These are phyloP conservation scores for Pythium graminicola DNA, from an alignment of 352 stramenopile species.

Conservation along the genomic window DNA sequence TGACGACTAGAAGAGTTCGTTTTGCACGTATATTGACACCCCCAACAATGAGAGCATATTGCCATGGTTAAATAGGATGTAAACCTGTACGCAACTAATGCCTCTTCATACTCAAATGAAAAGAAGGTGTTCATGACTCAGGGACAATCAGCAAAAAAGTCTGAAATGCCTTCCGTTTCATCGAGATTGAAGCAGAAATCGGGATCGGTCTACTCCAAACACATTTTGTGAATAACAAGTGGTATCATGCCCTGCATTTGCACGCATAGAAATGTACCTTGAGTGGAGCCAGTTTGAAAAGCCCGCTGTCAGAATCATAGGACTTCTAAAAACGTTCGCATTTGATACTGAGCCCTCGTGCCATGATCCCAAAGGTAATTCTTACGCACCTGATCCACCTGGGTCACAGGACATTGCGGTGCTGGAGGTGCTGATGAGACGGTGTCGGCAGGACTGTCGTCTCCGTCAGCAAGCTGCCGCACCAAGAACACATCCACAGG, in stretches of 20 bases:
- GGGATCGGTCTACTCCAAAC: slow-evolving; percentile 49
- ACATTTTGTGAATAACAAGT: neutral
- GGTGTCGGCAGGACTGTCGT: slow-evolving; percentile 14
- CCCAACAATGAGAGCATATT: slow-evolving; percentile 4
- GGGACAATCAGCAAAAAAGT: slow-evolving; percentile 80
- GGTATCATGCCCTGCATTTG: neutral
- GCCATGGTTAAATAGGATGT: slow-evolving; percentile 20
- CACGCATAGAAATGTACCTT: slow-evolving; percentile 39
- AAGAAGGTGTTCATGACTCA: slow-evolving; percentile 23
- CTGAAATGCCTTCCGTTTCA: slow-evolving; percentile 80
- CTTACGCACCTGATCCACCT: slow-evolving; percentile 51
- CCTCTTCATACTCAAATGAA: slow-evolving; percentile 1
- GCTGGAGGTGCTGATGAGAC: slow-evolving; percentile 10
- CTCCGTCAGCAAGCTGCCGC: slow-evolving; percentile 41
- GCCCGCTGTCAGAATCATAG: slow-evolving; percentile 72
- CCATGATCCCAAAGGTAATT: too few relatives aligned
- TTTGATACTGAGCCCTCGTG: too few relatives aligned
- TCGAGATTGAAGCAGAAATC: slow-evolving; percentile 88
- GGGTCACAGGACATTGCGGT: slow-evolving; percentile 31
- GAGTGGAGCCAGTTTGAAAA: slow-evolving; percentile 82
- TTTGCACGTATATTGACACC: neutral
- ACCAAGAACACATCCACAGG: slow-evolving; percentile 90
- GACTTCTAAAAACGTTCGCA: too few relatives aligned
- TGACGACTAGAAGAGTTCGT: slow-evolving; percentile 4
- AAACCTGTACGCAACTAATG: slow-evolving; percentile 14